Conservation (phyloP, 441 rosid genomes). For the Codiaeum variegatum region DNA sequence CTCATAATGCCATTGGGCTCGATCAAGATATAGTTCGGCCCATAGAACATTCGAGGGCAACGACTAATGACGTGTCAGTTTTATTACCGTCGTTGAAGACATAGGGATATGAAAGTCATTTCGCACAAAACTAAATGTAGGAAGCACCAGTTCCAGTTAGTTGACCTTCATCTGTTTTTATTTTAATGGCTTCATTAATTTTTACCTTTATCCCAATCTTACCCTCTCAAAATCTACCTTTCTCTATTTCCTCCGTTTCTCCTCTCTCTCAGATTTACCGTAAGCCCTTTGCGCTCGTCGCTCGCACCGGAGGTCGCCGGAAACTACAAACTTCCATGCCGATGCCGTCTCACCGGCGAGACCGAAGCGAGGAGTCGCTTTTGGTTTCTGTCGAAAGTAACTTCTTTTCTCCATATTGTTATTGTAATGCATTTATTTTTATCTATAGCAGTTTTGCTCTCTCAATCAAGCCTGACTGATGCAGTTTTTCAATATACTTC, state of each 20-base stretch:
- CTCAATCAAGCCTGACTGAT: no score
- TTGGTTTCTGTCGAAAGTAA: constrained; percentile 45
- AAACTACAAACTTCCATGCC: constrained; percentile 28
- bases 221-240: constrained; percentile 31
- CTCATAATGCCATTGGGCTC: no score
- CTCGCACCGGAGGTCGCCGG: constrained; percentile 33
- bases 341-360: constrained; percentile 41
- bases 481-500: no score
- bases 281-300: constrained; percentile 21
- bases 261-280: constrained; percentile 21
- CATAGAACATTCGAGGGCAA: not conserved
- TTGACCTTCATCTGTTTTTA: not conserved
- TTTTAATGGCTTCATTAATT: constrained; percentile 31
- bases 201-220: constrained; percentile 35
- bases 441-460: not conserved
- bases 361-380: constrained; percentile 40
- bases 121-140: not conserved
- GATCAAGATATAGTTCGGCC: not conserved
- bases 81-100: not conserved
- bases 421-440: not conserved
- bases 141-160: not conserved
- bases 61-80: constrained; percentile 2
- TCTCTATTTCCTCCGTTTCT: constrained; percentile 31
- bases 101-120: constrained; percentile 20
- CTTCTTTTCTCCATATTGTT: constrained; percentile 2